Evolutionary conservation across 495 filamentous ascomycete genomes (phyloP).

Genomic region (Hypomontagnella monticulosa): DNA sequence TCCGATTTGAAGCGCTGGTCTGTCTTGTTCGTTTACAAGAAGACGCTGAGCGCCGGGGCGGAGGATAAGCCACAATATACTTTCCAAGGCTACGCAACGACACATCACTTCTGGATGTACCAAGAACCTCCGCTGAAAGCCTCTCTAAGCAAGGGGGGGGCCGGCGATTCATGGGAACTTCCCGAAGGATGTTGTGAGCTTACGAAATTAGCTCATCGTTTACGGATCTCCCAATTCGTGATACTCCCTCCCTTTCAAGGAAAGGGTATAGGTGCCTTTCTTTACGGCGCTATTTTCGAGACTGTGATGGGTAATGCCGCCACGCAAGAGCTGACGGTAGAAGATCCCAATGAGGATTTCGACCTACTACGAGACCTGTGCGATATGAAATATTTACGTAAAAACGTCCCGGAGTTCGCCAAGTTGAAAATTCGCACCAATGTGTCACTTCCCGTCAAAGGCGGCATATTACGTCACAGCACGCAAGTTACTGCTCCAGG

Average conservation of each 20-base stretch:
- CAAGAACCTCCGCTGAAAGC: conserved; percentile 44
- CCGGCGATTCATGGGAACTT: conserved; percentile 39
- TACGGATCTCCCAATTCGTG: conserved; percentile 92
- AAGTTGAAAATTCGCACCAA: conserved; percentile 62
- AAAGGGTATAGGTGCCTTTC: conserved; percentile 77
- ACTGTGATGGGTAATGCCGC: conserved; percentile 68
- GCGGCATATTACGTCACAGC: conserved; percentile 61
- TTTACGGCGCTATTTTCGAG: conserved; percentile 81
- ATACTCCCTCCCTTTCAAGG: conserved; percentile 89
- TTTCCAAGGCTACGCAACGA: conserved; percentile 86
- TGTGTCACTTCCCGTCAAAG: conserved; percentile 46
- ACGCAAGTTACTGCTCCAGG: conserved; percentile 49
- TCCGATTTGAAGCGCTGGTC: conserved; percentile 85
- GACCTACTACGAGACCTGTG: conserved; percentile 87
- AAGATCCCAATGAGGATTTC: conserved; percentile 95
- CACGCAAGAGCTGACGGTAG: conserved; percentile 86
- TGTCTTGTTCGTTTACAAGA: conserved; percentile 83
- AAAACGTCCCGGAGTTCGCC: conserved; percentile 59
- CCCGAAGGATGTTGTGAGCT: conserved; percentile 44
- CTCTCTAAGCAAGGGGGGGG: conserved; percentile 20
- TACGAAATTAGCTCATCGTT: conserved; percentile 66
- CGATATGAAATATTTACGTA: conserved; percentile 75
- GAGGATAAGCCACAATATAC: conserved; percentile 67
- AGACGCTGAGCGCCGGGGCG: conserved; percentile 56
- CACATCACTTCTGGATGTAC: conserved; percentile 83